phyloP scores from a whole-genome alignment of 2,329 filamentous ascomycete species.

The Exophiala sp. region DNA sequence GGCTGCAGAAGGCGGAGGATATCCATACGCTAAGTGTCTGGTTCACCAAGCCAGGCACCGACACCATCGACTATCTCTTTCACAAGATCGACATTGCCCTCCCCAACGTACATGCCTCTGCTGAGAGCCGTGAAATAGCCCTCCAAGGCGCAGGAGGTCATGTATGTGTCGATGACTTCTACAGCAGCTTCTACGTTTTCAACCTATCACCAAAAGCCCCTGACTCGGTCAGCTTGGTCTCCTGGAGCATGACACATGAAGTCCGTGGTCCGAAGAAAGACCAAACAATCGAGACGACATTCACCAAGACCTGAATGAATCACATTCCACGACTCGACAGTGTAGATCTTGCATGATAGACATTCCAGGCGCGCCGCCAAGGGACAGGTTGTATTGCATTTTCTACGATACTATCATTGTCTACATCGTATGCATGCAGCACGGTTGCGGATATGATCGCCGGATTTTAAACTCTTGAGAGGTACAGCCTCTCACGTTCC shows the following conservation, averaged over 20 bases:
- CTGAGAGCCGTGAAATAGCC: conserved; percentile 21
- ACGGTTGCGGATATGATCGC: too few species aligned
- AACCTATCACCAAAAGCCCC: conserved; percentile 33
- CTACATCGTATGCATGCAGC: too few species aligned
- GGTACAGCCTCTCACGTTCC: too few species aligned
- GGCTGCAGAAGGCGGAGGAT: conserved; percentile 28
- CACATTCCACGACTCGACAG: background rate
- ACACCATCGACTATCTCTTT: conserved; percentile 43
- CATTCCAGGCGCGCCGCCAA: too few species aligned
- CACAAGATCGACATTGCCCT: conserved; percentile 37
- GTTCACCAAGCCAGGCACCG: conserved; percentile 41
- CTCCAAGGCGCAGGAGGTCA: conserved; percentile 41
- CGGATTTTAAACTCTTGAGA: too few species aligned
- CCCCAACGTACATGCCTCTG: conserved; percentile 23
- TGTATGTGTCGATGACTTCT: conserved; percentile 47
- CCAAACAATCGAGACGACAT: conserved; percentile 42
- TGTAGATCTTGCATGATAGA: too few species aligned
- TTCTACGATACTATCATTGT: too few species aligned
- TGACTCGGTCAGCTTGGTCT: conserved; percentile 15
- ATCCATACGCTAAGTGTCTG: conserved; percentile 38
- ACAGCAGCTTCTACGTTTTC: conserved; percentile 45
- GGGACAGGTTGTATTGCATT: too few species aligned
- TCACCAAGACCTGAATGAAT: conserved; percentile 30
- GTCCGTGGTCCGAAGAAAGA: conserved; percentile 45
- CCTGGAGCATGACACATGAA: conserved; percentile 44